Base-by-base conservation (phyloP, 805 yeast species). In the Lipomyces kockii region DNA sequence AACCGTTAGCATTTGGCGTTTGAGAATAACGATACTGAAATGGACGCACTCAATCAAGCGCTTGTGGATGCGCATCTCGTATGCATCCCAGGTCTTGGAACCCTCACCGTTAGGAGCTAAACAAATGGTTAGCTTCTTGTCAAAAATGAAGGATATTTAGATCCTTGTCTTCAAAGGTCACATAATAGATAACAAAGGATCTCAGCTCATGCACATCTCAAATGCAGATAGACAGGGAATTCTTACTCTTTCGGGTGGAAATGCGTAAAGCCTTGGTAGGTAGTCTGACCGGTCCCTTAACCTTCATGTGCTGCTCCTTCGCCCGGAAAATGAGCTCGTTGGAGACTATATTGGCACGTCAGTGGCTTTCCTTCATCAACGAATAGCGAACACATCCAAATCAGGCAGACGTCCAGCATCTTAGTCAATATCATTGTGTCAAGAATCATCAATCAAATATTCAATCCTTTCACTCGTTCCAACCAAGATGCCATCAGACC, bases 41-140 rank as follows among this genome's bases (percentile, higher is more conserved):
- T 54, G 39, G 34, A 70, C 74, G 59, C 71, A 72, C 72, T 93
- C 97, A 81, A 95, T 92, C 84, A 92, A 90, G 86, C 99, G 93
- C 96, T 95, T 95, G 97, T 95, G 99, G 88, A 95, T 92, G 90
- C 98, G 94, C 97, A 95, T 90, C 88, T 95, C 99, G 85, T 89
- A 95, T 79, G 96, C 86, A 83, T 95, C 99, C 98, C 98, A 95
- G 80, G 99, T 95, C 94, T 95, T 95, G 79, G 99, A 95, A 95
- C 99, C 99, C 88, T 95, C 98, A 95, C 99, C 99, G 85, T 96
- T 96, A 81, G 99, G 99, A 82, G 99, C 66, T 66, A 53, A 43
- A 22, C 8, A 22, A 34, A 17, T 22, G 6, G 68, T 61, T 49
- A 64, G 54, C 60, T 34, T 35, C 17, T 14, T 49, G 22, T 17